Conservation (phyloP, 768 basidiomycete genomes). For the Hericium alpestre region DNA sequence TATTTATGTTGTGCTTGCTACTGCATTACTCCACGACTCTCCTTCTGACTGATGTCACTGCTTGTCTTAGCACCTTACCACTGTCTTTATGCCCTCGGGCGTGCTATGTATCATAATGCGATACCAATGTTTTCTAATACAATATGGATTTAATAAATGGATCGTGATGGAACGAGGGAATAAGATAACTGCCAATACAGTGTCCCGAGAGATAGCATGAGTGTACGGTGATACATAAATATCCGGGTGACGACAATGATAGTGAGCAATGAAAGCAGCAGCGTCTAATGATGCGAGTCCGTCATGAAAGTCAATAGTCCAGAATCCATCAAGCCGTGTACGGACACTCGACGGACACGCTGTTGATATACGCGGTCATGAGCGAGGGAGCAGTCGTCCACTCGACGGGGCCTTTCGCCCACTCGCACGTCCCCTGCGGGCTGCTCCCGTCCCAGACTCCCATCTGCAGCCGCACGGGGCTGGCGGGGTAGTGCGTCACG, state of each 20-base stretch:
- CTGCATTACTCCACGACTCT: neutral
- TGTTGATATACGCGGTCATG: conserved; percentile 26
- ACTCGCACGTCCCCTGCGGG: conserved; percentile 29
- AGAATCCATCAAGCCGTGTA: neutral
- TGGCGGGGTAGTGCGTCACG: conserved; percentile 26
- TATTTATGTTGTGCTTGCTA: neutral
- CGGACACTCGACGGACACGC: conserved; percentile 28
- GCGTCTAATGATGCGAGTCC: no score
- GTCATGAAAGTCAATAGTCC: no score
- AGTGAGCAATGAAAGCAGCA: no score
- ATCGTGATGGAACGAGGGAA: no score
- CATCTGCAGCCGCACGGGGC: conserved; percentile 27
- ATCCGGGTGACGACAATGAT: no score
- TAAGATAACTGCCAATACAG: no score
- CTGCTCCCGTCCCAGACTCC: conserved; percentile 39
- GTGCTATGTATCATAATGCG: neutral
- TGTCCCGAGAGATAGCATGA: no score
- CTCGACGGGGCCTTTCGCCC: conserved; percentile 34
- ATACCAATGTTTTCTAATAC: neutral
- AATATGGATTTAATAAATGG: neutral
- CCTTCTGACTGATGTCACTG: neutral
- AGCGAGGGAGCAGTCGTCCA: conserved; percentile 24
- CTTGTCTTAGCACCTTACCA: neutral
- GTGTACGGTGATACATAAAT: no score
- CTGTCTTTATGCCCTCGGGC: neutral